A percentile compares a stretch with the other conserved stretches of the same genome.
Evolutionary conservation across 352 stramenopile species (phyloP).

Genomic region (Globisporangium nunn): DNA sequence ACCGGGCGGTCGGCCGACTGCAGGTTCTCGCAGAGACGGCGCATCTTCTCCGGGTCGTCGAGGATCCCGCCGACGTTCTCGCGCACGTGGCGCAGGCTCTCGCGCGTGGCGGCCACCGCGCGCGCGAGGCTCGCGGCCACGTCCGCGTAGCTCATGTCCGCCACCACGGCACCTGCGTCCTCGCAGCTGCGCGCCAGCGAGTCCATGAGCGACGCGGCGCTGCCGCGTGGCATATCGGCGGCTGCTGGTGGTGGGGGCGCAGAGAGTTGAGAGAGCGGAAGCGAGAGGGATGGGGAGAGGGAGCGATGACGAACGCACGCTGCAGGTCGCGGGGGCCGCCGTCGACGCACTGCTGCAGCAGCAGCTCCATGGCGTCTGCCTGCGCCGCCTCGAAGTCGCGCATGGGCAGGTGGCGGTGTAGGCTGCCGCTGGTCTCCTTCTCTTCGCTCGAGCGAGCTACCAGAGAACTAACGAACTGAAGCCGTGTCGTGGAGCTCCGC

Average conservation of each 20-base stretch:
- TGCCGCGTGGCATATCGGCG: neutral
- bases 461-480: neutral
- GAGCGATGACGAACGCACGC: neutral
- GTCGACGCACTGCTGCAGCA: constrained; percentile 45
- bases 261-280: too few relatives aligned
- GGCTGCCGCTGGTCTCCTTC: too few relatives aligned
- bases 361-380: constrained; percentile 43
- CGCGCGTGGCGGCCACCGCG: constrained; percentile 48
- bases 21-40: constrained; percentile 45
- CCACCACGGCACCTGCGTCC: constrained; percentile 44
- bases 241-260: too few relatives aligned
- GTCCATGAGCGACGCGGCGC: constrained; percentile 50
- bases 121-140: constrained; percentile 42
- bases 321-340: constrained; percentile 6
- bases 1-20: constrained; percentile 41
- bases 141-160: constrained; percentile 45
- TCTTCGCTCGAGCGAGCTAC: too few relatives aligned
- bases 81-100: constrained; percentile 55
- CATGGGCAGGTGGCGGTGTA: neutral
- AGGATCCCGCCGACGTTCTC: constrained; percentile 51
- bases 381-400: constrained; percentile 42
- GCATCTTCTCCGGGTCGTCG: constrained; percentile 56
- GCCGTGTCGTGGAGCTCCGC: too few relatives aligned
- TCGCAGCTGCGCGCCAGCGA: constrained; percentile 58
- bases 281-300: neutral